These are phyloP conservation scores for Alternaria ethzedia DNA, from an alignment of 2,329 filamentous ascomycete species.

Conservation along the genomic window DNA sequence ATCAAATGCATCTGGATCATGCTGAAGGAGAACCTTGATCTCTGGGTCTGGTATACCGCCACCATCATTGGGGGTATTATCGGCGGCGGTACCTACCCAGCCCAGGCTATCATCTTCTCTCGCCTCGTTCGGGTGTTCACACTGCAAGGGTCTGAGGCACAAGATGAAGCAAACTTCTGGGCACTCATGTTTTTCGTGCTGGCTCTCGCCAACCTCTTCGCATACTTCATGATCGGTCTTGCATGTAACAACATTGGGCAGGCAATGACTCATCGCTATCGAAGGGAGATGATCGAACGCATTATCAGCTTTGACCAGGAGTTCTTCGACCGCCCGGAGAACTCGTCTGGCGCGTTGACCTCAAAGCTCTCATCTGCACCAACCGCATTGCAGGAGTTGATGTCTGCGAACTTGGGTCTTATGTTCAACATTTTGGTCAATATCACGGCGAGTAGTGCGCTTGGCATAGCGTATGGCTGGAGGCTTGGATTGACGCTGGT, in stretches of 20 bases:
- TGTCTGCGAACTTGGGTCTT: constrained; percentile 19
- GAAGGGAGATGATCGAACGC: constrained; percentile 14
- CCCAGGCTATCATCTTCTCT: constrained; percentile 25
- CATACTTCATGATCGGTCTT: constrained; percentile 61
- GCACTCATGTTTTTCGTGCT: constrained; percentile 35
- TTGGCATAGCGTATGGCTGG: constrained; percentile 20
- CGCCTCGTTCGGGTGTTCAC: constrained; percentile 24
- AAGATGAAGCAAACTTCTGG: constrained; percentile 23
- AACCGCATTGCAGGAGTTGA: constrained; percentile 56
- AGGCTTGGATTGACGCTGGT: constrained; percentile 15
- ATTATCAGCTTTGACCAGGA: constrained; percentile 82
- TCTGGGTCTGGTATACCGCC: background rate
- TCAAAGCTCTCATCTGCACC: constrained; percentile 43
- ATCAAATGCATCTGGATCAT: constrained; percentile 18
- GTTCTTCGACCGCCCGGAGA: constrained; percentile 88
- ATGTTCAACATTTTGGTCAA: constrained; percentile 15
- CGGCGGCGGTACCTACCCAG: constrained; percentile 3
- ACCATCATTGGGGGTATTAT: background rate
- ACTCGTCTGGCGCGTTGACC: constrained; percentile 84
- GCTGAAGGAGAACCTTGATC: constrained; percentile 16
- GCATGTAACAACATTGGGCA: constrained; percentile 66
- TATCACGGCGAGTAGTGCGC: constrained; percentile 10
- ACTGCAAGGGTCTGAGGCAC: constrained; percentile 14
- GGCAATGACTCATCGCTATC: constrained; percentile 8
- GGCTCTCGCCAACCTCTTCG: constrained; percentile 20